These are phyloP conservation scores for Ampelocalamus luodianensis DNA, from an alignment of 176 grass and related monocot genomes.

Conservation along the genomic window DNA sequence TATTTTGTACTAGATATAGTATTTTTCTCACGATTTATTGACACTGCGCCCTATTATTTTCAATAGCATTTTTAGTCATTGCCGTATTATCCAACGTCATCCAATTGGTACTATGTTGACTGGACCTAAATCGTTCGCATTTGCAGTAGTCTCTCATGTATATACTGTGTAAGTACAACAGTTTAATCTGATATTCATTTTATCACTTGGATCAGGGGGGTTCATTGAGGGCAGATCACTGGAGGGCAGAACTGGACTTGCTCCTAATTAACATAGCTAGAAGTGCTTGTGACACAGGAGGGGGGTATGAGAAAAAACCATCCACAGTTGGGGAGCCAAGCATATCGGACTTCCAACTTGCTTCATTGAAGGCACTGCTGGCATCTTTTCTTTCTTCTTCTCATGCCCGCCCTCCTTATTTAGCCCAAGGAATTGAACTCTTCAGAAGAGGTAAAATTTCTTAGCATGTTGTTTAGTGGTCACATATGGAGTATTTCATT, in stretches of 20 bases:
- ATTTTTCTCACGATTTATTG: constrained; percentile 13
- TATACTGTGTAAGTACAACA: constrained; percentile 1
- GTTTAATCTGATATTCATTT: constrained; percentile 29
- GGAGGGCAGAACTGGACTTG: constrained; percentile 66
- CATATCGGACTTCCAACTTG: constrained; percentile 59
- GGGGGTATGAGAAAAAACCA: constrained; percentile 44
- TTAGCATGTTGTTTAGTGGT: background rate
- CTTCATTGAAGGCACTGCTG: constrained; percentile 70
- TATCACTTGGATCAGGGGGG: constrained; percentile 59
- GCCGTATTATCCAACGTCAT: constrained; percentile 12
- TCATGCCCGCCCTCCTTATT: constrained; percentile 62
- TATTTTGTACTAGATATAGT: too few relatives aligned
- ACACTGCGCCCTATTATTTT: background rate
- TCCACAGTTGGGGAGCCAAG: constrained; percentile 45
- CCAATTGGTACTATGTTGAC: constrained; percentile 4
- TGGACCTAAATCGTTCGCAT: background rate
- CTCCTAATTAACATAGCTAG: constrained; percentile 77
- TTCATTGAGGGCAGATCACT: constrained; percentile 58
- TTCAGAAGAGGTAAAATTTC: constrained; percentile 77
- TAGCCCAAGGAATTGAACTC: constrained; percentile 76
- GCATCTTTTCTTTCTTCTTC: constrained; percentile 82
- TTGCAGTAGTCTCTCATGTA: background rate
- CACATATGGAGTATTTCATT: background rate
- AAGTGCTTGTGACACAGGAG: constrained; percentile 53
- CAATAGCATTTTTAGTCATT: background rate